A percentile compares a stretch with the other conserved stretches of the same genome.
phyloP scores from a whole-genome alignment of 768 basidiomycete species.

The Serendipita indica region DNA sequence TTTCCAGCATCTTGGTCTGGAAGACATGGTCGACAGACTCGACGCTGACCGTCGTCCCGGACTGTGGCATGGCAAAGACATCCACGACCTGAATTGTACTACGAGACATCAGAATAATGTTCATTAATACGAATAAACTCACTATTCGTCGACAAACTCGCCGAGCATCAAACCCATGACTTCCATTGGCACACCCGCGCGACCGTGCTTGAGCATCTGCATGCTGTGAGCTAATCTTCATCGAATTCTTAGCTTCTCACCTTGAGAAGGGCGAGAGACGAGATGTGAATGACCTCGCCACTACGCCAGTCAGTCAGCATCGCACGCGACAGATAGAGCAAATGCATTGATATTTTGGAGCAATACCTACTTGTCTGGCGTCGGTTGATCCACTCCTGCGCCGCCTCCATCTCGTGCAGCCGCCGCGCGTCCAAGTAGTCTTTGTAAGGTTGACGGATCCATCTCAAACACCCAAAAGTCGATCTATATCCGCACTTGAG shows the following conservation, averaged over 20 bases:
- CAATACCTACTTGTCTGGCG: slow-evolving; percentile 59
- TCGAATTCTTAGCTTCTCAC: slow-evolving; percentile 28
- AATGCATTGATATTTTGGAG: background rate
- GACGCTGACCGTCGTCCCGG: slow-evolving; percentile 92
- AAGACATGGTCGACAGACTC: slow-evolving; percentile 99
- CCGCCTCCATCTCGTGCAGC: slow-evolving; percentile 16
- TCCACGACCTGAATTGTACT: slow-evolving; percentile 79
- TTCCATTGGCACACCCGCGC: slow-evolving; percentile 98
- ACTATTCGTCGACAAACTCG: slow-evolving; percentile 93
- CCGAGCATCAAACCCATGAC: slow-evolving; percentile 98
- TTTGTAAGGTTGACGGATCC: slow-evolving; percentile 9
- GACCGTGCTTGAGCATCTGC: slow-evolving; percentile 98
- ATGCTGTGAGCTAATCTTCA: background rate
- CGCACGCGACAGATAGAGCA: slow-evolving; percentile 3
- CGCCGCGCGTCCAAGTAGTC: slow-evolving; percentile 7
- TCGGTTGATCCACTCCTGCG: slow-evolving; percentile 32
- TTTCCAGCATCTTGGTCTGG: slow-evolving; percentile 95
- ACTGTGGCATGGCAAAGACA: slow-evolving; percentile 98
- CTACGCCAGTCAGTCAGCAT: slow-evolving; percentile 26
- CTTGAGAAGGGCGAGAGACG: slow-evolving; percentile 91
- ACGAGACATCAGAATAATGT: background rate
- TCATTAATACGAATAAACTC: background rate
- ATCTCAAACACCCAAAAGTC: background rate
- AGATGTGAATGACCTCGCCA: slow-evolving; percentile 93
- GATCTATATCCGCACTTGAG: no score